Percentiles rank a stretch among this genome's conserved stretches.
Conservation (phyloP, 495 filamentous ascomycete genomes). For the Annulohypoxylon nitens region DNA sequence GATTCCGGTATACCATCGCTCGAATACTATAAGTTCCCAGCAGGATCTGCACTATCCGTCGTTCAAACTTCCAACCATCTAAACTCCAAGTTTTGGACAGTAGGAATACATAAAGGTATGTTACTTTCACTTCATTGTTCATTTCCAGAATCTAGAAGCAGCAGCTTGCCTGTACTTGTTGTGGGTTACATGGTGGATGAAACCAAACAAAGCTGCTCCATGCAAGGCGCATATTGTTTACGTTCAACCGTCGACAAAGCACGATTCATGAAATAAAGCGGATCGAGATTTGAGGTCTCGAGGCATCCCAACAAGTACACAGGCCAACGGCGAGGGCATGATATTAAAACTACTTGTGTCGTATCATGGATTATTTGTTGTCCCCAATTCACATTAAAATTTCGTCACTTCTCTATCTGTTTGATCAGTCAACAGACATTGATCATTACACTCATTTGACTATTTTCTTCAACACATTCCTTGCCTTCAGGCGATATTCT, state of each 20-base stretch:
- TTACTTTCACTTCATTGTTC: slow-evolving; percentile 14
- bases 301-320: neutral
- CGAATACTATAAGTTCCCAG: slow-evolving; percentile 47
- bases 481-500: slow-evolving; percentile 24
- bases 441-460: slow-evolving; percentile 42
- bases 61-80: neutral
- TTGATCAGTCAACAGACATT: slow-evolving; percentile 36
- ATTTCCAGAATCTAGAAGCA: slow-evolving; percentile 11
- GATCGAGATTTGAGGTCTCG: neutral
- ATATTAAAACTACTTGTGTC: slow-evolving; percentile 25
- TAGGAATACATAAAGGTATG: slow-evolving; percentile 32
- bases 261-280: slow-evolving; percentile 23
- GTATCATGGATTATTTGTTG: slow-evolving; percentile 7
- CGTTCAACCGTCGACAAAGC: slow-evolving; percentile 35
- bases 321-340: slow-evolving; percentile 11
- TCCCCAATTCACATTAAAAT: neutral
- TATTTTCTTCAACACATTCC: slow-evolving; percentile 21
- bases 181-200: neutral
- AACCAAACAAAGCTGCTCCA: neutral
- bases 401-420: neutral
- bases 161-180: neutral
- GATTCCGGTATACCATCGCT: slow-evolving; percentile 22
- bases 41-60: slow-evolving; percentile 52
- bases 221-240: slow-evolving; percentile 15
- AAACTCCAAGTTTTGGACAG: neutral